phyloP scores from a whole-genome alignment of 768 basidiomycete genomes.

The Boletus bicolor region DNA sequence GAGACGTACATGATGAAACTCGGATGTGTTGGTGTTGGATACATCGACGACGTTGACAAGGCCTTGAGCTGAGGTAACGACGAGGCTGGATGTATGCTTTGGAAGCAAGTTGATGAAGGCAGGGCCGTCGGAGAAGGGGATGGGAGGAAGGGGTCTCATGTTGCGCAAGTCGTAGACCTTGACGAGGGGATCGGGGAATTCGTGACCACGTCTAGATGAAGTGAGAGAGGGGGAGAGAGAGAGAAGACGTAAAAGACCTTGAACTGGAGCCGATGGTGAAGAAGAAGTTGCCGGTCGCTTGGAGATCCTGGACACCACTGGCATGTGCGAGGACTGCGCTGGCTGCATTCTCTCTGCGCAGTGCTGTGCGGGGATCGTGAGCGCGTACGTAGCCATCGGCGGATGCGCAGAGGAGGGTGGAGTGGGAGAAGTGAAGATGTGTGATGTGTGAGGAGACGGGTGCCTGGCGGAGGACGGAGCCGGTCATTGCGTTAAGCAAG shows the following conservation, averaged over 20 bases:
- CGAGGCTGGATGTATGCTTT: slow-evolving; percentile 67
- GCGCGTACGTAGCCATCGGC: slow-evolving; percentile 71
- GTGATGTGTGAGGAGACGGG: slow-evolving; percentile 55
- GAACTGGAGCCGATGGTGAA: slow-evolving; percentile 87
- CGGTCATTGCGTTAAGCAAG: slow-evolving; percentile 73
- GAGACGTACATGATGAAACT: slow-evolving; percentile 72
- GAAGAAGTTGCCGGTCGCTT: slow-evolving; percentile 72
- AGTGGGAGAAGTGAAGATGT: slow-evolving; percentile 64
- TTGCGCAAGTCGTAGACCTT: slow-evolving; percentile 89
- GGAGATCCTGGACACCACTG: slow-evolving; percentile 79
- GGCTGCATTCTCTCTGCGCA: slow-evolving; percentile 48
- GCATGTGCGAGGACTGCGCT: slow-evolving; percentile 72
- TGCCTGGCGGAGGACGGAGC: slow-evolving; percentile 56
- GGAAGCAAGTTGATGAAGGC: slow-evolving; percentile 82
- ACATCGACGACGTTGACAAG: slow-evolving; percentile 84
- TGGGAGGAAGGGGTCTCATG: slow-evolving; percentile 76
- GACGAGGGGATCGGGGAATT: slow-evolving; percentile 86
- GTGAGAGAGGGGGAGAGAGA: slow-evolving; percentile 8
- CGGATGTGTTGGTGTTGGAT: slow-evolving; percentile 60
- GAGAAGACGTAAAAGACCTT: slow-evolving; percentile 47
- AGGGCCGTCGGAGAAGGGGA: slow-evolving; percentile 85
- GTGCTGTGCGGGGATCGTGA: slow-evolving; percentile 64
- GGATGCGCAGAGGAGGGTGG: slow-evolving; percentile 63
- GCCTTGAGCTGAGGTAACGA: slow-evolving; percentile 76
- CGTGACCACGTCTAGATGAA: slow-evolving; percentile 69